A percentile compares a stretch with the other conserved stretches of the same genome.
These are phyloP conservation scores for Saccharomyces hybrid DNA, from an alignment of 1,139 yeast species.

Conservation along the genomic window DNA sequence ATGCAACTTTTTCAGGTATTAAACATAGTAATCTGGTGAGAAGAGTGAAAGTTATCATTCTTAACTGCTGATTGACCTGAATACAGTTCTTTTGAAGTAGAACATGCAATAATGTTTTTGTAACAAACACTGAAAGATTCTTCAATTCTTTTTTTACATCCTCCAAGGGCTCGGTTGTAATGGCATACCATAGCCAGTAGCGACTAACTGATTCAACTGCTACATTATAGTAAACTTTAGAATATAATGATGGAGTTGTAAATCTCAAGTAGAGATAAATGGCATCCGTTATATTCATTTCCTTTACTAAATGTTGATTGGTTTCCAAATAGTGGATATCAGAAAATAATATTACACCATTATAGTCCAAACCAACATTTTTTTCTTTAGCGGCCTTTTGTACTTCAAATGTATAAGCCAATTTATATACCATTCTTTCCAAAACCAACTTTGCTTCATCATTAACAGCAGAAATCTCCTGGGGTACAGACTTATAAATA, in stretches of 20 bases:
- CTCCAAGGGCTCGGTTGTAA: constrained; percentile 28
- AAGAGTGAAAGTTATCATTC: constrained; percentile 39
- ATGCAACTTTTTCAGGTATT: constrained; percentile 49
- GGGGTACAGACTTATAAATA: constrained; percentile 25
- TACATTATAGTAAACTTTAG: constrained; percentile 18
- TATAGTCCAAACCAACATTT: constrained; percentile 27
- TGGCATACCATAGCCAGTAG: constrained; percentile 40
- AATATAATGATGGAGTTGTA: constrained; percentile 32
- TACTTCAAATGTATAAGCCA: constrained; percentile 34
- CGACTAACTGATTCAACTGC: constrained; percentile 36
- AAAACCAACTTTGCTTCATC: constrained; percentile 26
- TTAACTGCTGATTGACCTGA: constrained; percentile 20
- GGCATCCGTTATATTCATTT: constrained; percentile 24
- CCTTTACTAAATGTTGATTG: constrained; percentile 11
- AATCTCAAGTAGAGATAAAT: constrained; percentile 32
- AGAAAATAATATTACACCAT: constrained; percentile 31
- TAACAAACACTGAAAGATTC: constrained; percentile 29
- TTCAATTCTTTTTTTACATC: constrained; percentile 24
- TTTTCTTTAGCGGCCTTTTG: constrained; percentile 25
- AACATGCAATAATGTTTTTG: constrained; percentile 39
- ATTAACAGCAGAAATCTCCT: constrained; percentile 25
- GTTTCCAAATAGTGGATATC: constrained; percentile 28
- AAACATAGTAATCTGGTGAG: constrained; percentile 50
- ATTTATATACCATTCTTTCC: constrained; percentile 33
- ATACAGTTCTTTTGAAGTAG: constrained; percentile 35